phyloP scores from a whole-genome alignment of 2,329 filamentous ascomycete genomes.

The Neonectria sp. region DNA sequence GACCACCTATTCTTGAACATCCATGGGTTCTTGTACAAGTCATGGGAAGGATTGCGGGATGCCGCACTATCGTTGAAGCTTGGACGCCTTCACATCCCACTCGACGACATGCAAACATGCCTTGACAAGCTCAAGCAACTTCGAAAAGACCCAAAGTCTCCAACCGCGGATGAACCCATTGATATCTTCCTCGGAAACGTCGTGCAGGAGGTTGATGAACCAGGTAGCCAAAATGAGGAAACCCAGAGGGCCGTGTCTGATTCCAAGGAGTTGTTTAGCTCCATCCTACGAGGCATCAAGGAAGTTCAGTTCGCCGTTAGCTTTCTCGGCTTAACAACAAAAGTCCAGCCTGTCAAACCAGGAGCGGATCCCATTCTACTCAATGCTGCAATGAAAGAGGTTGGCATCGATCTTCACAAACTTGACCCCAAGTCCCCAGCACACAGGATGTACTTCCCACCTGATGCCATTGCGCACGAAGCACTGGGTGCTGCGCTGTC shows the following conservation, averaged over 20 bases:
- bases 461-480: conserved; percentile 94
- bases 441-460: conserved; percentile 98
- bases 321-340: conserved; percentile 89
- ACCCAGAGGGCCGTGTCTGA: conserved; percentile 90
- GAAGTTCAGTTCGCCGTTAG: conserved; percentile 97
- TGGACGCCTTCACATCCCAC: conserved; percentile 90
- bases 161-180: conserved; percentile 60
- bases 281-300: conserved; percentile 91
- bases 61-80: conserved; percentile 92
- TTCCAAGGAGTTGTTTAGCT: conserved; percentile 92
- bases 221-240: conserved; percentile 75
- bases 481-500: conserved; percentile 93
- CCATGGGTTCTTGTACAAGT: conserved; percentile 90
- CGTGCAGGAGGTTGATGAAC: conserved; percentile 80
- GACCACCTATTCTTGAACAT: conserved; percentile 92
- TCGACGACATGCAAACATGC: conserved; percentile 84
- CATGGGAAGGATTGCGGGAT: conserved; percentile 89
- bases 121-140: conserved; percentile 68
- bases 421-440: conserved; percentile 93
- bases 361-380: conserved; percentile 81
- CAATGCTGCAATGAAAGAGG: conserved; percentile 95
- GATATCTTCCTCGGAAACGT: conserved; percentile 80
- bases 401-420: conserved; percentile 92
- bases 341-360: conserved; percentile 77
- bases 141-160: conserved; percentile 53